Conservation (phyloP, 2,329 filamentous ascomycete genomes). For the Apiospora koreana region DNA sequence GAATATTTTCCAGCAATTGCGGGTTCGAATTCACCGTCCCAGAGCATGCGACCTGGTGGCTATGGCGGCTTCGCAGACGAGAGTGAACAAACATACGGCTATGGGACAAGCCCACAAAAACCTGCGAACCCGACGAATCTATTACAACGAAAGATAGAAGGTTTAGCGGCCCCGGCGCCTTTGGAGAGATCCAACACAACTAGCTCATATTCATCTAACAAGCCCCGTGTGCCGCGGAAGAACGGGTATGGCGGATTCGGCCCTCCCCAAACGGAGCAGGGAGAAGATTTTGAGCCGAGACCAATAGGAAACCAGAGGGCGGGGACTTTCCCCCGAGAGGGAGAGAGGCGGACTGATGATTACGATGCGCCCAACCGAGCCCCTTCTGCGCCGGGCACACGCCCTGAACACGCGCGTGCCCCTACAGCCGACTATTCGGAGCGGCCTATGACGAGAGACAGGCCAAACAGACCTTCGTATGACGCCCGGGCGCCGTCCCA, state of each 20-base stretch:
- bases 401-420: slow-evolving; percentile 38
- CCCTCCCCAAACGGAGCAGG: slow-evolving; percentile 38
- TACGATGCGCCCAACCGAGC: slow-evolving; percentile 42
- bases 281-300: slow-evolving; percentile 39
- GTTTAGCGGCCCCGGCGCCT: not conserved
- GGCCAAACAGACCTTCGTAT: slow-evolving; percentile 42
- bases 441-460: slow-evolving; percentile 27
- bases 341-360: slow-evolving; percentile 18
- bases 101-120: slow-evolving; percentile 9
- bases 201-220: slow-evolving; percentile 33
- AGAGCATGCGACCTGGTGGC: slow-evolving; percentile 43
- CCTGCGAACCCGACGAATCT: not conserved
- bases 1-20: slow-evolving; percentile 52
- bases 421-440: slow-evolving; percentile 26
- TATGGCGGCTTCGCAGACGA: slow-evolving; percentile 50
- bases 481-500: slow-evolving; percentile 51
- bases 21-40: slow-evolving; percentile 41
- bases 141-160: slow-evolving; percentile 9
- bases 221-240: slow-evolving; percentile 43
- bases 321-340: slow-evolving; percentile 53
- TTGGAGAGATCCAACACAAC: slow-evolving; percentile 29
- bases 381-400: slow-evolving; percentile 49
- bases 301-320: slow-evolving; percentile 45
- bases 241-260: slow-evolving; percentile 62
- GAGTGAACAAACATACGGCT: slow-evolving; percentile 22